Conservation (phyloP, 441 rosid genomes). For the Raphanus hybrid region DNA sequence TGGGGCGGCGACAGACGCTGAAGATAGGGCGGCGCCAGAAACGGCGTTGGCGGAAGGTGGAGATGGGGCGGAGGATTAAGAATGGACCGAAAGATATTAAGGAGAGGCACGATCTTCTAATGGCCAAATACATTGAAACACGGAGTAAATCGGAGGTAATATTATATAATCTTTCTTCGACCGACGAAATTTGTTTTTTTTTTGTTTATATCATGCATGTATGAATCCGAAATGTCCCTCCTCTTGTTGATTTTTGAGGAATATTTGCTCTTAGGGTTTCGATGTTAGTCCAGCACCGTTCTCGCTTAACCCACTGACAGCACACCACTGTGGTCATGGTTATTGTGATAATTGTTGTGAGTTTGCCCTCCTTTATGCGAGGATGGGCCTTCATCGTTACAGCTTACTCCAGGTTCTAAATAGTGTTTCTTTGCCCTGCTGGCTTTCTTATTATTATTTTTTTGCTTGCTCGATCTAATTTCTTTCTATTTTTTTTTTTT, state of each 20-base stretch:
- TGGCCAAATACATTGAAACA: not conserved
- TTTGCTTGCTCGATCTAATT: no score
- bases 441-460: no score
- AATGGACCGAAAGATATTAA: not conserved
- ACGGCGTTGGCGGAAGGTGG: not conserved
- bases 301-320: not conserved
- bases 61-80: not conserved
- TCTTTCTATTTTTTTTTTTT: not conserved
- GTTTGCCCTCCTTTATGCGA: not conserved
- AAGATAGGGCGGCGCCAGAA: no score
- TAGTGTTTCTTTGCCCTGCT: not conserved
- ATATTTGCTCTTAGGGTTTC: not conserved
- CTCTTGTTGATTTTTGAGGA: no score
- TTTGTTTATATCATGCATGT: no score
- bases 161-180: not conserved
- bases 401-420: not conserved
- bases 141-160: not conserved
- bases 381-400: constrained; percentile 5
- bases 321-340: not conserved
- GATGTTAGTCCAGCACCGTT: not conserved
- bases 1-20: not conserved
- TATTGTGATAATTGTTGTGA: not conserved
- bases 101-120: not conserved
- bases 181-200: not conserved
- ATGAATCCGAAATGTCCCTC: not conserved